Evolutionary conservation across 139 green algal species (phyloP).

Genomic region (Deuterostichococcus epilithicus): DNA sequence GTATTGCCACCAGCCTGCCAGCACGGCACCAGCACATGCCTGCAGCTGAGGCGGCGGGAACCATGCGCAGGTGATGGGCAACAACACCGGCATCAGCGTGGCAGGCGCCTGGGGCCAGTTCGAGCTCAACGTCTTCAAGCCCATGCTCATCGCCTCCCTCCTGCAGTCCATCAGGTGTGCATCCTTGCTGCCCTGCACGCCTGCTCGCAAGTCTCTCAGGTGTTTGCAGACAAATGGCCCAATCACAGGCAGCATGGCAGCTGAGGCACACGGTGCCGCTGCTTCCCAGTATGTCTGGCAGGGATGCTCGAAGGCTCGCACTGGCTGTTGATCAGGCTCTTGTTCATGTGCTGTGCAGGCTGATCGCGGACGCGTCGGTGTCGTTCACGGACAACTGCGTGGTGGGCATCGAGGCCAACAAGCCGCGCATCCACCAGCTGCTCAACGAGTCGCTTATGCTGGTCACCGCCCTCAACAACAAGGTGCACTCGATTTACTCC

Average conservation of each 20-base stretch:
- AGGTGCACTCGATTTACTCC: conserved; percentile 19
- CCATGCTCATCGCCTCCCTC: conserved; percentile 67
- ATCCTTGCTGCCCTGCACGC: too few relatives aligned
- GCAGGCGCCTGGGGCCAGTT: conserved; percentile 84
- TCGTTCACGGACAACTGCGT: conserved; percentile 86
- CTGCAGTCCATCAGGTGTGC: conserved; percentile 35
- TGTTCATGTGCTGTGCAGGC: conserved; percentile 1
- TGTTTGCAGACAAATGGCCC: too few relatives aligned
- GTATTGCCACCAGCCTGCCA: too few relatives aligned
- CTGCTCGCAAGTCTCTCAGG: too few relatives aligned
- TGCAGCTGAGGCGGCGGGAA: background rate
- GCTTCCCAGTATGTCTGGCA: too few relatives aligned
- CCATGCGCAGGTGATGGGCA: conserved; percentile 83
- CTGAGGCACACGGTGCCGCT: too few relatives aligned
- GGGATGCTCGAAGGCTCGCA: too few relatives aligned
- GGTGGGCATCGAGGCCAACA: conserved; percentile 73
- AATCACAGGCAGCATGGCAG: too few relatives aligned
- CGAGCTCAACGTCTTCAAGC: conserved; percentile 98
- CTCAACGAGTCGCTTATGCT: conserved; percentile 94
- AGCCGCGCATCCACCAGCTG: conserved; percentile 69
- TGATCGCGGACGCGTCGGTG: conserved; percentile 75
- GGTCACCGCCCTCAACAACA: conserved; percentile 90
- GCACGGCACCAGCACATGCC: too few relatives aligned
- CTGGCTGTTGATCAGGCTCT: too few relatives aligned
- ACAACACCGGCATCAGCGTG: conserved; percentile 75